phyloP scores from a whole-genome alignment of 2,329 filamentous ascomycete species.

The Akanthomyces muscarius region DNA sequence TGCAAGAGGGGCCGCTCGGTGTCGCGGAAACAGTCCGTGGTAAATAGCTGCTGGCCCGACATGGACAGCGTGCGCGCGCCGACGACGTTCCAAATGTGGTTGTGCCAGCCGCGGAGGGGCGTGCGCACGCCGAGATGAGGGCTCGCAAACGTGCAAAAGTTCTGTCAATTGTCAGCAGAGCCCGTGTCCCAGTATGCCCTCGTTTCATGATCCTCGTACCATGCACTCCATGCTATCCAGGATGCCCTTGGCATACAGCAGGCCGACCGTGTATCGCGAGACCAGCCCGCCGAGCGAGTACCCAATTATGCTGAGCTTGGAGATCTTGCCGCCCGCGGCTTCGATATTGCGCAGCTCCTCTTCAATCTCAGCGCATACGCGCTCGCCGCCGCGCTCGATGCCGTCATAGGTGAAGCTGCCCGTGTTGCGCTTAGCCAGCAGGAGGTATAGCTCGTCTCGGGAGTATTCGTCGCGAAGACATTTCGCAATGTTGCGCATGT shows the following conservation, averaged over 20 bases:
- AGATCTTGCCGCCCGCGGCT: constrained; percentile 64
- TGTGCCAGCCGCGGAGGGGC: constrained; percentile 62
- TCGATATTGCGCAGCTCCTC: constrained; percentile 56
- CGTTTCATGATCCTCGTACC: constrained; percentile 37
- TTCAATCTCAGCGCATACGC: constrained; percentile 64
- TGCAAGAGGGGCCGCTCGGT: constrained; percentile 77
- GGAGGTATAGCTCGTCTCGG: constrained; percentile 62
- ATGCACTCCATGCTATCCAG: constrained; percentile 77
- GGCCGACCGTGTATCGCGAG: constrained; percentile 77
- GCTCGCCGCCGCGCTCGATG: constrained; percentile 64
- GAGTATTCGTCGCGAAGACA: constrained; percentile 58
- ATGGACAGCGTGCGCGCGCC: constrained; percentile 76
- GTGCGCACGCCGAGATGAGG: constrained; percentile 76
- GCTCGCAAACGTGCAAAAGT: constrained; percentile 89
- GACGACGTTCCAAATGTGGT: constrained; percentile 74
- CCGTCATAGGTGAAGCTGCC: constrained; percentile 70
- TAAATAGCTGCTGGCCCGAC: constrained; percentile 83
- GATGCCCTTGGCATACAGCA: constrained; percentile 75
- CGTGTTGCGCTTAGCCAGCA: constrained; percentile 68
- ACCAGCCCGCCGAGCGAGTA: constrained; percentile 89
- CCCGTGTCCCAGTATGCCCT: neutral
- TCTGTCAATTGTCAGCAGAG: constrained; percentile 42
- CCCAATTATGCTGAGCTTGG: constrained; percentile 79
- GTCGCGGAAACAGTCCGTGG: constrained; percentile 78
- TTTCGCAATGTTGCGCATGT: constrained; percentile 66